These are phyloP conservation scores for Rhizophagus sp. DNA, from an alignment of 192 early-diverging fungal genomes.

Conservation along the genomic window DNA sequence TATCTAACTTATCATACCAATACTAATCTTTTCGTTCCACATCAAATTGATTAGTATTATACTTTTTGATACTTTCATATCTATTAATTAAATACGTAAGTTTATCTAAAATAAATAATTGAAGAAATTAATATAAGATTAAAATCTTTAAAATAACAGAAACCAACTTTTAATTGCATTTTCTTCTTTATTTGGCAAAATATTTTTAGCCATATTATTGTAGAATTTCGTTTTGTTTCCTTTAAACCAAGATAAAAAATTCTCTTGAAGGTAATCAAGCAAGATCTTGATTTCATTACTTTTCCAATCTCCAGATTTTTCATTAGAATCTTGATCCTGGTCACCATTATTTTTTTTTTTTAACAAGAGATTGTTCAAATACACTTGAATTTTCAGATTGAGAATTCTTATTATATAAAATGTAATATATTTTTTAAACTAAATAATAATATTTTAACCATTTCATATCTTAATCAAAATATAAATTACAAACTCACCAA, in stretches of 20 bases:
- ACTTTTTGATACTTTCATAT: too few species aligned
- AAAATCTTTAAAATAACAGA: background rate
- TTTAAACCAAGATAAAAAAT: background rate
- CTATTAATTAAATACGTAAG: too few species aligned
- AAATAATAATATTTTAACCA: too few species aligned
- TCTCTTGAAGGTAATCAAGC: background rate
- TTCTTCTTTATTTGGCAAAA: background rate
- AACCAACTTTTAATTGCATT: background rate
- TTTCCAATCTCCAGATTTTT: background rate
- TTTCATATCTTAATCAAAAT: too few species aligned
- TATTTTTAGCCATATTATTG: background rate
- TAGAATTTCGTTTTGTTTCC: background rate
- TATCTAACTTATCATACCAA: too few species aligned
- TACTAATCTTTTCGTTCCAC: too few species aligned
- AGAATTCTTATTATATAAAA: background rate
- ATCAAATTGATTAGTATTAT: too few species aligned
- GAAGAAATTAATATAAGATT: too few species aligned
- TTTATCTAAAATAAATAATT: too few species aligned
- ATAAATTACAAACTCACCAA: too few species aligned
- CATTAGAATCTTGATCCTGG: too few species aligned
- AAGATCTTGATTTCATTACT: background rate
- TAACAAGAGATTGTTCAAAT: background rate
- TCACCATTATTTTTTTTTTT: background rate
- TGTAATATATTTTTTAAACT: too few species aligned
- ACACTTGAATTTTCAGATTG: background rate